phyloP scores from a whole-genome alignment of 2,329 filamentous ascomycete species.

The Sordariomycetes sp. region DNA sequence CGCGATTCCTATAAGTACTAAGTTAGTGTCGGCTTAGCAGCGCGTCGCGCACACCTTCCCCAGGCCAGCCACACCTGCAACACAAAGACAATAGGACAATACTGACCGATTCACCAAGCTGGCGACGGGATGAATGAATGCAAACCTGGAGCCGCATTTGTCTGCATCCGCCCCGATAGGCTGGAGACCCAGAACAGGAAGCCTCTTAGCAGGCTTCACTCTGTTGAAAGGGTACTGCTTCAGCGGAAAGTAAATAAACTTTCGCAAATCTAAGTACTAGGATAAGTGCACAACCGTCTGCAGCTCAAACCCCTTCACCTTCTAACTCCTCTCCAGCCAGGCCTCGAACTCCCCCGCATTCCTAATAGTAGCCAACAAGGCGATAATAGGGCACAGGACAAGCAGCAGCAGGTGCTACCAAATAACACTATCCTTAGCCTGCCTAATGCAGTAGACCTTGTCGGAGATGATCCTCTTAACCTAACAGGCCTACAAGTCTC shows the following conservation, averaged over 20 bases:
- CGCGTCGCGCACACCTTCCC: too few relatives aligned
- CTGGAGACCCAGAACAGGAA: conserved; percentile 35
- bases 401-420: conserved; percentile 72
- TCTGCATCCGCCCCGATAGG: conserved; percentile 10
- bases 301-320: conserved; percentile 49
- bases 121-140: conserved; percentile 56
- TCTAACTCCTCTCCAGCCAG: conserved; percentile 58
- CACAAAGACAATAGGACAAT: not conserved
- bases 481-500: conserved; percentile 48
- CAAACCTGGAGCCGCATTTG: conserved; percentile 32
- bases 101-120: conserved; percentile 42
- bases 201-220: conserved; percentile 27
- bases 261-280: conserved; percentile 69
- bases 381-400: conserved; percentile 67
- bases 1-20: conserved; percentile 31
- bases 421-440: conserved; percentile 63
- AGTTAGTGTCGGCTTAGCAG: not conserved
- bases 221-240: conserved; percentile 37
- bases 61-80: too few relatives aligned
- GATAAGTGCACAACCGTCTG: conserved; percentile 58
- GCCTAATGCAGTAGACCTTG: conserved; percentile 71
- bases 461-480: conserved; percentile 73
- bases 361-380: conserved; percentile 68
- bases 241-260: conserved; percentile 54
- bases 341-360: conserved; percentile 60